Conservation (phyloP, 257 asterid genomes). For the Solanum arcanum region DNA sequence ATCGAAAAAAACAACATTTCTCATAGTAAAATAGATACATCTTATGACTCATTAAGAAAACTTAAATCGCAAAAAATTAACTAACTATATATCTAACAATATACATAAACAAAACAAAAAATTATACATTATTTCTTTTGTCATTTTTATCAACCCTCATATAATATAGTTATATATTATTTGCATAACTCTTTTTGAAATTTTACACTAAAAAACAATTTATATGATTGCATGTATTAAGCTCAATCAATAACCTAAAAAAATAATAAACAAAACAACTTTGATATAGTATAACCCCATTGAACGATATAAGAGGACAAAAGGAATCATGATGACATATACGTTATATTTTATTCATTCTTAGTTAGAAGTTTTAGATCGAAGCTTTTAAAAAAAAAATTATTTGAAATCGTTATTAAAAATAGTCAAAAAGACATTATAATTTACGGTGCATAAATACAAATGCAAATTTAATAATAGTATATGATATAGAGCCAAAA, state of each 20-base stretch:
- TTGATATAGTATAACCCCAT: not conserved
- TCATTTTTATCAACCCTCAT: not conserved
- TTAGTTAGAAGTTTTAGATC: rapidly evolving
- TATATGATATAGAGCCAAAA: not conserved
- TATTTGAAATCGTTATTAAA: not conserved
- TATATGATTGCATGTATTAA: not conserved
- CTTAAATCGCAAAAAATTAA: not conserved
- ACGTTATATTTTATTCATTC: not conserved
- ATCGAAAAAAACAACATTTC: not conserved
- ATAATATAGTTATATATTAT: not conserved
- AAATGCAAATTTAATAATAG: not conserved
- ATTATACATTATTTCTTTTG: not conserved
- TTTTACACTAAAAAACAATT: not conserved
- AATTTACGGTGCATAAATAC: too few species aligned
- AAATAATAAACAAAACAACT: not conserved
- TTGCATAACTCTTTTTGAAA: too few species aligned
- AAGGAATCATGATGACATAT: not conserved
- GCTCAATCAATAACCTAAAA: not conserved
- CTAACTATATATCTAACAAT: not conserved
- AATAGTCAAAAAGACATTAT: not conserved
- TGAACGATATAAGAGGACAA: not conserved
- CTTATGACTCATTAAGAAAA: not conserved
- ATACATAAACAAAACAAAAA: not conserved
- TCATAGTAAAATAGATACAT: not conserved
- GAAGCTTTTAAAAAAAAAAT: too few species aligned